Base-by-base conservation (phyloP, 805 yeast species). In the Yarrowia sp. region DNA sequence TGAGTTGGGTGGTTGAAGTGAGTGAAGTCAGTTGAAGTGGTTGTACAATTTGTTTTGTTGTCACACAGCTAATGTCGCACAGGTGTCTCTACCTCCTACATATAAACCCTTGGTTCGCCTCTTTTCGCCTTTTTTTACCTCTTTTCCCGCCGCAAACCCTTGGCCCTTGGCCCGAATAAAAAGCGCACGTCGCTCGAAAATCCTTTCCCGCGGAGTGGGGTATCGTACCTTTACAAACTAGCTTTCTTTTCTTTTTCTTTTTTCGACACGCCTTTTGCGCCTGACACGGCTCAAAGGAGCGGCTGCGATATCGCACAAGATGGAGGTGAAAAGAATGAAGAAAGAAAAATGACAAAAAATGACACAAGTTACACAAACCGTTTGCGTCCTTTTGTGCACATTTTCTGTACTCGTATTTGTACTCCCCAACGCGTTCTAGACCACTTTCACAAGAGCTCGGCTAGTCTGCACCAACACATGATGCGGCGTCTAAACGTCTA, bases 201-300 rank as follows among this genome's bases (percentile, higher is more conserved):
- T 54, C 61, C 61, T 54, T 54, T 54, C 46, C 61, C 46, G 61
- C 61, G 46, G 46, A 54, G 61, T 54, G 61, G 61, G 61, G 61
- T 54, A 54, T 54, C 61, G 61, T 54, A 38, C 61, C 35, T 24
- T 26, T 51, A 35, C 33, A n/a, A 17, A 17, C 30, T 38, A 54
- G 41, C 26, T 36, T 52, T 52, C 24, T 38, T 24, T 17, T 24
- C n/a, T n/a, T n/a, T n/a, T n/a, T n/a, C n/a, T n/a, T n/a, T n/a
- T n/a, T n/a, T n/a, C n/a, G n/a, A n/a, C n/a, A n/a, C n/a, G n/a
- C n/a, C n/a, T n/a, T n/a, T n/a, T n/a, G n/a, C n/a, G n/a, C n/a
- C n/a, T n/a, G n/a, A 19, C 61, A 38, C 46, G 44, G 61, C 46
- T 54, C 46, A 51, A 51, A 22, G 58, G 58, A 33, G 41, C 58